Percentiles rank a stretch among this genome's conserved stretches.
These are phyloP conservation scores for Leucocoprinus sp. DNA, from an alignment of 768 basidiomycete genomes.

Conservation along the genomic window DNA sequence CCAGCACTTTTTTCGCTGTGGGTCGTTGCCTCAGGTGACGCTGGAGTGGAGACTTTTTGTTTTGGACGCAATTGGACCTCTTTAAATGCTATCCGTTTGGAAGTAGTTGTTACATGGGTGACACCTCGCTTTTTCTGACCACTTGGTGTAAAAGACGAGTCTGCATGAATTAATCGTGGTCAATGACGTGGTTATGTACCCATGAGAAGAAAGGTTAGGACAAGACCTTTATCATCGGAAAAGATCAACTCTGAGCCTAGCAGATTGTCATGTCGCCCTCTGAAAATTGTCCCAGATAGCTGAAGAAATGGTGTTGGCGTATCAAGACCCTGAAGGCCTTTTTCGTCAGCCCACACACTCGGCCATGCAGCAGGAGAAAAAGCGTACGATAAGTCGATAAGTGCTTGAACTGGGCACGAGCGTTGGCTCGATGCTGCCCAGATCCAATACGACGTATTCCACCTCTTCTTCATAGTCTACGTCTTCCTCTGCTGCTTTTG, in stretches of 20 bases:
- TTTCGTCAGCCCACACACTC: neutral
- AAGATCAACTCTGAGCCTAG: slow-evolving; percentile 75
- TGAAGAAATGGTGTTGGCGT: slow-evolving; percentile 73
- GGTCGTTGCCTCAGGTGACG: neutral
- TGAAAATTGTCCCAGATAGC: slow-evolving; percentile 65
- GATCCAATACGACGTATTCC: slow-evolving; percentile 65
- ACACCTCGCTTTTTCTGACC: slow-evolving; percentile 41
- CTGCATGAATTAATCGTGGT: too few relatives aligned
- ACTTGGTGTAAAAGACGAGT: neutral
- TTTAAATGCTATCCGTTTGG: slow-evolving; percentile 64
- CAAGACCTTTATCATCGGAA: slow-evolving; percentile 54
- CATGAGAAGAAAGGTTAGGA: neutral
- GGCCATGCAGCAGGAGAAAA: neutral
- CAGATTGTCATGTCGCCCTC: slow-evolving; percentile 58
- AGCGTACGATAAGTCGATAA: slow-evolving; percentile 68
- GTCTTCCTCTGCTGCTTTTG: slow-evolving; percentile 58
- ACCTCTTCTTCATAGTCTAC: slow-evolving; percentile 43
- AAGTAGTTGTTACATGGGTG: slow-evolving; percentile 50
- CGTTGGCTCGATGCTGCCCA: slow-evolving; percentile 65
- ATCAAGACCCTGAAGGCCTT: slow-evolving; percentile 53
- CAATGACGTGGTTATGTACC: too few relatives aligned
- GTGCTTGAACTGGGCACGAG: slow-evolving; percentile 63
- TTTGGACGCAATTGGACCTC: slow-evolving; percentile 55
- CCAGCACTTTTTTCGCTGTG: neutral
- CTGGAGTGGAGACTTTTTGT: neutral